Conservation (phyloP, 169 alveolate species). For the Eimeria sp. region DNA sequence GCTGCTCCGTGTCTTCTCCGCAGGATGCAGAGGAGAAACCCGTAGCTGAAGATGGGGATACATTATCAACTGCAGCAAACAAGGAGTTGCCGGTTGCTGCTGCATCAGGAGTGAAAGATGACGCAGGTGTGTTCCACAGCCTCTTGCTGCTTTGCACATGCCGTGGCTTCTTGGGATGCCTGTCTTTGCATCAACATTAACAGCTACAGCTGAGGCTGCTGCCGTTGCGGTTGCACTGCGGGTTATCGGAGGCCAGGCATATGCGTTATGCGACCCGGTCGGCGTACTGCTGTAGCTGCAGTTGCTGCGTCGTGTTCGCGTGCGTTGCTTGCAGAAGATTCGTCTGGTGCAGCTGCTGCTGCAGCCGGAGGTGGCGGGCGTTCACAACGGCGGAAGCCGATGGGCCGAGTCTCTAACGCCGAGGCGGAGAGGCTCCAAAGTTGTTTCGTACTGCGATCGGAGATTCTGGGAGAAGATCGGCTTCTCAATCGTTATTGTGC, state of each 20-base stretch:
- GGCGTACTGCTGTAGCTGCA: not conserved
- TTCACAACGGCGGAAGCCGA: conserved; percentile 67
- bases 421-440: conserved; percentile 70
- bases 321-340: too few species aligned
- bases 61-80: not conserved
- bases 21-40: conserved; percentile 18
- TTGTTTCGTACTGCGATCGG: conserved; percentile 52
- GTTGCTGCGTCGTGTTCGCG: too few species aligned
- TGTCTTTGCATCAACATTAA: not conserved
- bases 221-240: not conserved
- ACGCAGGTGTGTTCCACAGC: not conserved
- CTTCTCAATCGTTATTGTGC: conserved; percentile 58
- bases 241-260: not conserved
- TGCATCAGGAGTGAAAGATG: conserved; percentile 2
- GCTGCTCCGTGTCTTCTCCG: not conserved
- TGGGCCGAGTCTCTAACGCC: conserved; percentile 71
- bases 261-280: not conserved
- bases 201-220: not conserved
- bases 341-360: not conserved
- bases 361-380: not conserved
- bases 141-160: conserved; percentile 1
- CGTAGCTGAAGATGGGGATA: not conserved
- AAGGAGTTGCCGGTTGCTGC: conserved; percentile 35
- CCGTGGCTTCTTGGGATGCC: not conserved
- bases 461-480: conserved; percentile 71